These are phyloP conservation scores for Westerdykella sp. DNA, from an alignment of 2,329 filamentous ascomycete species.

Conservation along the genomic window DNA sequence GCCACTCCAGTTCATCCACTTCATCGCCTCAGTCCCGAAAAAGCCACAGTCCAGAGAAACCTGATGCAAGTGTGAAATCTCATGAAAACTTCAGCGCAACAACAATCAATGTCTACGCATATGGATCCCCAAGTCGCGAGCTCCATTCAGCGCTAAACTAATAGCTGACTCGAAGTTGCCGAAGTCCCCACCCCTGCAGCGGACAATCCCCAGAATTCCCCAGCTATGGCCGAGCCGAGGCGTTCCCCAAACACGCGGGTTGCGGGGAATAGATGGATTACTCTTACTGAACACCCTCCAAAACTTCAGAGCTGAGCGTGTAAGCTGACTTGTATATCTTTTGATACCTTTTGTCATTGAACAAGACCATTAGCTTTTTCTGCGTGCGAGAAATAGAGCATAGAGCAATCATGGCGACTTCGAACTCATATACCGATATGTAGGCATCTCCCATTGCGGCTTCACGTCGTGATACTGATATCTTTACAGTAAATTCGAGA, in stretches of 20 bases:
- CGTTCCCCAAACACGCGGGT: conserved; percentile 1
- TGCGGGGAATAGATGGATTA: conserved; percentile 9
- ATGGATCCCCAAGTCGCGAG: too few species aligned
- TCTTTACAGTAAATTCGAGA: conserved; percentile 41
- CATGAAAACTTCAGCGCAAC: too few species aligned
- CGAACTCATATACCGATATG: conserved; percentile 1
- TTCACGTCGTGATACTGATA: conserved; percentile 17
- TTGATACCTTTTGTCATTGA: neutral
- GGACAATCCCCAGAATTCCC: conserved; percentile 2
- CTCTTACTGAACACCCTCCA: conserved; percentile 1
- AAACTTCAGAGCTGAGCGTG: neutral
- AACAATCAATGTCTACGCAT: too few species aligned
- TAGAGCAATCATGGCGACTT: neutral
- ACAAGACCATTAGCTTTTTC: neutral
- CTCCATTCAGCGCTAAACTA: neutral
- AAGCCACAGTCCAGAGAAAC: too few species aligned
- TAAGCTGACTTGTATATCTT: neutral
- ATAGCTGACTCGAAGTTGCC: conserved; percentile 1
- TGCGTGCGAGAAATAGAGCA: neutral
- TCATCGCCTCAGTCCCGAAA: too few species aligned
- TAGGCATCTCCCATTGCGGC: conserved; percentile 2
- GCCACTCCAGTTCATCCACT: too few species aligned
- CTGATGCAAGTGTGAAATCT: too few species aligned
- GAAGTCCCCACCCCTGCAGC: neutral
- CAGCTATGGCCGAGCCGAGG: conserved; percentile 13